Evolutionary conservation across 2,329 filamentous ascomycete species (phyloP).

Genomic region (Corynespora cassiicola): DNA sequence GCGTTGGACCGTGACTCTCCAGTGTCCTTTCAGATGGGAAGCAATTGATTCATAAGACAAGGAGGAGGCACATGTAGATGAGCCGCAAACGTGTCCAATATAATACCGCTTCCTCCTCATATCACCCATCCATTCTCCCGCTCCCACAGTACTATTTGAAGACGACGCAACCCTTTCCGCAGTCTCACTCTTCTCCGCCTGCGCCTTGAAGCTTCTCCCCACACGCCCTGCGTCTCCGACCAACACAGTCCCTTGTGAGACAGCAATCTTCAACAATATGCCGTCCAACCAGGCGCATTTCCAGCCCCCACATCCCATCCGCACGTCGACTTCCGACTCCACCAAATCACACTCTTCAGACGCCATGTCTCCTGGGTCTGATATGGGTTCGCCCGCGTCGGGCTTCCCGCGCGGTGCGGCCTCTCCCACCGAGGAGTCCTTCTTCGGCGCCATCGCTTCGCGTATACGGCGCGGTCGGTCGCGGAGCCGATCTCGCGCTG

Average conservation of each 20-base stretch:
- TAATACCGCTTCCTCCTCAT: conserved; percentile 7
- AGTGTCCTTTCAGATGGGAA: conserved; percentile 12
- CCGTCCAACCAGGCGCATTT: conserved; percentile 29
- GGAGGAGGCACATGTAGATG: conserved; percentile 21
- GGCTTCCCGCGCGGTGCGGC: conserved; percentile 15
- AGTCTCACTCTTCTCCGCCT: neutral
- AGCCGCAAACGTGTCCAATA: conserved; percentile 34
- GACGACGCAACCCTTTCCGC: conserved; percentile 3
- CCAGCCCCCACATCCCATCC: conserved; percentile 36
- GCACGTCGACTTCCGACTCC: conserved; percentile 36
- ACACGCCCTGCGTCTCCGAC: conserved; percentile 6
- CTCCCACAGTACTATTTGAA: conserved; percentile 22
- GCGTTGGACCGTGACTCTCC: conserved; percentile 15
- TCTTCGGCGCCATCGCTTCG: conserved; percentile 44
- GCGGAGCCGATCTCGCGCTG: conserved; percentile 36
- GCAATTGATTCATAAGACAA: conserved; percentile 16
- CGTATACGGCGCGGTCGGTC: conserved; percentile 41
- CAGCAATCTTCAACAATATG: conserved; percentile 21
- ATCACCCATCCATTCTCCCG: conserved; percentile 4
- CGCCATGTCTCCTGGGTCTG: conserved; percentile 24
- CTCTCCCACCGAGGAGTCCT: conserved; percentile 38
- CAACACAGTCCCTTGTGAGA: conserved; percentile 1
- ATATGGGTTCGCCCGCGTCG: conserved; percentile 25
- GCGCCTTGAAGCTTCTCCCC: conserved; percentile 12
- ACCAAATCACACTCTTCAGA: conserved; percentile 33